Conservation (phyloP, 2,329 filamentous ascomycete species). For the Ploettnerulaceae sp. region DNA sequence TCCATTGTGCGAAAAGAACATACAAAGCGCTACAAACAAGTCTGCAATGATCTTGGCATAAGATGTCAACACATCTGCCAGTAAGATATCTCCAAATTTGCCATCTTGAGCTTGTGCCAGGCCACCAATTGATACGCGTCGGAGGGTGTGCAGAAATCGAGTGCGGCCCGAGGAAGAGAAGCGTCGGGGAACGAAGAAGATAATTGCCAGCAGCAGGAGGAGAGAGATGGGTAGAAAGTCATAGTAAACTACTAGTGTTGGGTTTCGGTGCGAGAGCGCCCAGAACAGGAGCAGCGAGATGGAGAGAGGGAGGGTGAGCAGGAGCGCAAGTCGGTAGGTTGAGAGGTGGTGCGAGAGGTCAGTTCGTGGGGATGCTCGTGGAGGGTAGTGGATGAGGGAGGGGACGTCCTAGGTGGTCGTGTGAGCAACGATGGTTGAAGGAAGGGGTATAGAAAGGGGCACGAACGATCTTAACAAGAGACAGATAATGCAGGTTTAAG, state of each 20-base stretch:
- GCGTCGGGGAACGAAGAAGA: slow-evolving; percentile 69
- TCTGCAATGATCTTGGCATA: slow-evolving; percentile 92
- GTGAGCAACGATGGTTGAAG: neutral
- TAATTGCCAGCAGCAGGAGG: slow-evolving; percentile 64
- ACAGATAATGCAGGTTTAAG: slow-evolving; percentile 82
- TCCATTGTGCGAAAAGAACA: slow-evolving; percentile 71
- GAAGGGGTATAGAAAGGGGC: slow-evolving; percentile 5
- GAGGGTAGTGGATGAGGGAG: slow-evolving; percentile 78
- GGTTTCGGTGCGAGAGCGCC: slow-evolving; percentile 67
- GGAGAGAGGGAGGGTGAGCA: slow-evolving; percentile 66
- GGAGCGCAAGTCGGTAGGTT: slow-evolving; percentile 77
- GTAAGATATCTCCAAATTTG: slow-evolving; percentile 89
- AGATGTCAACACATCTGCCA: slow-evolving; percentile 90
- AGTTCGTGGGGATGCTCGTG: slow-evolving; percentile 58
- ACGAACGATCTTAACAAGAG: slow-evolving; percentile 66
- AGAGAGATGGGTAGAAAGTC: slow-evolving; percentile 85
- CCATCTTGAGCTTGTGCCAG: slow-evolving; percentile 82
- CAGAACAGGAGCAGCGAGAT: slow-evolving; percentile 79
- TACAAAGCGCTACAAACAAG: slow-evolving; percentile 82
- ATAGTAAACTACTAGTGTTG: slow-evolving; percentile 66
- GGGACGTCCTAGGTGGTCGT: slow-evolving; percentile 64
- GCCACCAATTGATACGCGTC: slow-evolving; percentile 76
- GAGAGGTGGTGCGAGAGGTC: slow-evolving; percentile 74
- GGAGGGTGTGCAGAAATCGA: slow-evolving; percentile 70
- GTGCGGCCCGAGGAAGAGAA: slow-evolving; percentile 66